A percentile compares a stretch with the other conserved stretches of the same genome.
phyloP scores from a whole-genome alignment of 2,329 filamentous ascomycete species.

The Uncinocarpus reesii region DNA sequence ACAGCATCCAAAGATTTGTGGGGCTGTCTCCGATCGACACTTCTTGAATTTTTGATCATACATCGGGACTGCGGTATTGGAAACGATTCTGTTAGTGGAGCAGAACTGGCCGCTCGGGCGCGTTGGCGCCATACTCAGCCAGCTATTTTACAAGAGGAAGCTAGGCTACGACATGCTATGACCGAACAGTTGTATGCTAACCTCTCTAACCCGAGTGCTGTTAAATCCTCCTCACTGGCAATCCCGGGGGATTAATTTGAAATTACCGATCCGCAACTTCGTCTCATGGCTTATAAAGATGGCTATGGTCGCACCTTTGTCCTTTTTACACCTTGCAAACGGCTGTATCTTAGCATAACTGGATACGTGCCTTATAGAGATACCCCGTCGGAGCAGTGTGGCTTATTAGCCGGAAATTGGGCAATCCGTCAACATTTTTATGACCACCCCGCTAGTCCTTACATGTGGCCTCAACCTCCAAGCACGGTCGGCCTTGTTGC shows the following conservation, averaged over 20 bases:
- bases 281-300: neutral
- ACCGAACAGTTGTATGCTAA: slow-evolving; percentile 17
- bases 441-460: no score
- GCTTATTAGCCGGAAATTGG: no score
- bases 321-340: no score
- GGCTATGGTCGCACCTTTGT: neutral
- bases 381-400: no score
- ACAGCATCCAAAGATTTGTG: slow-evolving; percentile 23
- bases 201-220: neutral
- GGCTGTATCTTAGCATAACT: no score
- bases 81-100: slow-evolving; percentile 18
- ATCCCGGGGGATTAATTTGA: neutral
- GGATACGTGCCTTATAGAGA: no score
- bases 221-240: neutral
- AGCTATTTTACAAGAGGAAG: slow-evolving; percentile 23
- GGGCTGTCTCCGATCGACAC: slow-evolving; percentile 22
- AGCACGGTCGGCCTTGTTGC: no score
- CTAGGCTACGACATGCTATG: slow-evolving; percentile 23
- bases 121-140: slow-evolving; percentile 13
- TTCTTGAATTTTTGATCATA: slow-evolving; percentile 23
- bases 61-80: slow-evolving; percentile 26
- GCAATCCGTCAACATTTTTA: no score
- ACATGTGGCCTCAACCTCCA: no score
- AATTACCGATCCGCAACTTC: neutral
- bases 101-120: slow-evolving; percentile 21